Evolutionary conservation across 768 basidiomycete species (phyloP).

Genomic region (Hygrophorus russula): DNA sequence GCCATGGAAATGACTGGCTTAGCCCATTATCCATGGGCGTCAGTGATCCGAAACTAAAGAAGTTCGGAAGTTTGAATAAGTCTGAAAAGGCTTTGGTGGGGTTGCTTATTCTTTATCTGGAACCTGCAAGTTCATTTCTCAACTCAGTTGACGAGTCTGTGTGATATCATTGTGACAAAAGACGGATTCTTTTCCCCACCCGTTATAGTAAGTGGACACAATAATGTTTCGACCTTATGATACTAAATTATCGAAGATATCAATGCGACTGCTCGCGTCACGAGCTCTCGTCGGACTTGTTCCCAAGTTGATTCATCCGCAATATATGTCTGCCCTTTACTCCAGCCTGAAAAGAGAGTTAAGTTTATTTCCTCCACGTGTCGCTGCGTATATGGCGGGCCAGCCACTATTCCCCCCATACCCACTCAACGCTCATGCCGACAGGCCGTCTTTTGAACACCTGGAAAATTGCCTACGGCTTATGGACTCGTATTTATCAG

Average conservation of each 20-base stretch:
- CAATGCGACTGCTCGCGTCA: slow-evolving; percentile 40
- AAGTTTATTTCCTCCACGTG: background rate
- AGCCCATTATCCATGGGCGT: slow-evolving; percentile 20
- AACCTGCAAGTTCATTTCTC: slow-evolving; percentile 1
- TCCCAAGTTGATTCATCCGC: slow-evolving; percentile 25
- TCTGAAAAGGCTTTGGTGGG: slow-evolving; percentile 48
- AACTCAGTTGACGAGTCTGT: slow-evolving; percentile 20
- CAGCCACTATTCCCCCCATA: slow-evolving; percentile 24
- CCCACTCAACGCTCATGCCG: slow-evolving; percentile 13
- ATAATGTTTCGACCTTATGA: background rate
- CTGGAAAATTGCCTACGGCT: slow-evolving; percentile 47
- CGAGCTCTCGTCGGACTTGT: slow-evolving; percentile 36
- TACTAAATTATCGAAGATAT: slow-evolving; percentile 24
- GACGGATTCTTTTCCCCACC: slow-evolving; percentile 9
- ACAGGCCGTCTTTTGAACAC: slow-evolving; percentile 28
- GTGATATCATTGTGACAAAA: slow-evolving; percentile 20
- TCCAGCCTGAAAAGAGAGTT: slow-evolving; percentile 7
- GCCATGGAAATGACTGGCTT: slow-evolving; percentile 36
- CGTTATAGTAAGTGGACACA: background rate
- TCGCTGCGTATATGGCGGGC: slow-evolving; percentile 15
- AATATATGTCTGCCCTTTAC: slow-evolving; percentile 24
- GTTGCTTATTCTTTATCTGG: slow-evolving; percentile 6
- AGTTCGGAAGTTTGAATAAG: slow-evolving; percentile 36
- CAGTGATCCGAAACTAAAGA: slow-evolving; percentile 35
- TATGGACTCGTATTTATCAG: slow-evolving; percentile 52